phyloP scores from a whole-genome alignment of 345 rosid species.

The Corymbia maculata region DNA sequence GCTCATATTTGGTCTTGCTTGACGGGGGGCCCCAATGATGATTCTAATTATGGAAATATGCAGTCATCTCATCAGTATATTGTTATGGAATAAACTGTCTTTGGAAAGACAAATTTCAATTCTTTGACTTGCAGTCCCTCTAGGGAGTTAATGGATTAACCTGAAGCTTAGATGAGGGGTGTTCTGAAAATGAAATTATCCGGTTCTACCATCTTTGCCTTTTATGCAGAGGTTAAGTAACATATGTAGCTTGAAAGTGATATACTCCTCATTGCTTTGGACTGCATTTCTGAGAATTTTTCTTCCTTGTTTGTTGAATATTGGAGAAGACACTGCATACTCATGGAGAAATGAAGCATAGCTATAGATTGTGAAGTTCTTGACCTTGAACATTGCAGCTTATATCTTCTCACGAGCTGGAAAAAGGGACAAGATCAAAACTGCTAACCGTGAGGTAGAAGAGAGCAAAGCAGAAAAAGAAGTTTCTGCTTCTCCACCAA shows the following conservation, averaged over 20 bases:
- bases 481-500: slow-evolving; percentile 1
- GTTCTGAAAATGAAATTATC: not conserved
- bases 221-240: not conserved
- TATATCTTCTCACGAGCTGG: slow-evolving; percentile 49
- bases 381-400: slow-evolving; percentile 25
- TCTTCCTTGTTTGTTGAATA: not conserved
- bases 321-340: not conserved
- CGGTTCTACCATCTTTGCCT: not conserved
- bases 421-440: slow-evolving; percentile 20
- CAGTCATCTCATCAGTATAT: not conserved
- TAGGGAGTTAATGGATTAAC: not conserved
- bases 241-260: not conserved
- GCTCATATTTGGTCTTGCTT: not conserved
- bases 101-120: not conserved
- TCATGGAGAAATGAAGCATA: not conserved
- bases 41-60: not conserved
- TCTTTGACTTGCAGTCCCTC: not conserved
- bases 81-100: not conserved
- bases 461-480: slow-evolving; percentile 17
- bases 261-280: not conserved
- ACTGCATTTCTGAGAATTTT: not conserved
- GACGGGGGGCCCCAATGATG: not conserved
- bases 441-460: slow-evolving; percentile 11
- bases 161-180: not conserved
- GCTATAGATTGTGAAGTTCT: not conserved